Evolutionary conservation across 1,139 yeast genomes (phyloP).

Genomic region (Nakaseomyces kungkrabaensis): DNA sequence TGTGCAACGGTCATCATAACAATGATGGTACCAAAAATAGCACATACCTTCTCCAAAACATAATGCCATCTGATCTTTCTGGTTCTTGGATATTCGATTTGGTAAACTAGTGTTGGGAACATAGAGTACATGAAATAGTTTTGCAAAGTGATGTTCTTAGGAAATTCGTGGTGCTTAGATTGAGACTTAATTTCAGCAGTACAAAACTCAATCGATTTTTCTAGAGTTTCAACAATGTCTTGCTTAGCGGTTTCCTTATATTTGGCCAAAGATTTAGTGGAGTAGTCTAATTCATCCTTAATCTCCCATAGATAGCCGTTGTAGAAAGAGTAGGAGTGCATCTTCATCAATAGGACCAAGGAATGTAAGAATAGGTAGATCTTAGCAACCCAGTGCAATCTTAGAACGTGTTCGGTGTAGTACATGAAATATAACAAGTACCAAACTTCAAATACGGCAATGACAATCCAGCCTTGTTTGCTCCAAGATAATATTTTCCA

Average conservation of each 20-base stretch:
- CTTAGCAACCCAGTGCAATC: slow-evolving; percentile 79
- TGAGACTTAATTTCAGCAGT: slow-evolving; percentile 51
- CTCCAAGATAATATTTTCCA: slow-evolving; percentile 45
- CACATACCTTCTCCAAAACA: slow-evolving; percentile 59
- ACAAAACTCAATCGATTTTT: slow-evolving; percentile 50
- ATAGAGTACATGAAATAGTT: slow-evolving; percentile 71
- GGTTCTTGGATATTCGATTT: slow-evolving; percentile 73
- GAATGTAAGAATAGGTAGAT: slow-evolving; percentile 75
- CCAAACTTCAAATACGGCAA: slow-evolving; percentile 44
- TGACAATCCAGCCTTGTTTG: slow-evolving; percentile 49
- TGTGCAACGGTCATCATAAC: slow-evolving; percentile 81
- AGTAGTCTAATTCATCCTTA: slow-evolving; percentile 43
- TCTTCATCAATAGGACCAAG: slow-evolving; percentile 82
- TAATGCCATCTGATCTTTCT: slow-evolving; percentile 57
- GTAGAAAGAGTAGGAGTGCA: slow-evolving; percentile 82
- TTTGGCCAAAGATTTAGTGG: slow-evolving; percentile 31
- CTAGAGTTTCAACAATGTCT: slow-evolving; percentile 30
- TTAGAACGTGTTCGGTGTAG: slow-evolving; percentile 39
- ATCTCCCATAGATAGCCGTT: slow-evolving; percentile 80
- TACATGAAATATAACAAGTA: slow-evolving; percentile 40
- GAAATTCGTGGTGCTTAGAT: slow-evolving; percentile 38
- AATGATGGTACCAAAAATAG: slow-evolving; percentile 77
- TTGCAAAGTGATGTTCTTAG: slow-evolving; percentile 52
- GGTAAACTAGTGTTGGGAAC: slow-evolving; percentile 87
- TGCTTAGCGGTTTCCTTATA: slow-evolving; percentile 15